Evolutionary conservation across 345 rosid genomes (phyloP).

Genomic region (Pistacia vera): DNA sequence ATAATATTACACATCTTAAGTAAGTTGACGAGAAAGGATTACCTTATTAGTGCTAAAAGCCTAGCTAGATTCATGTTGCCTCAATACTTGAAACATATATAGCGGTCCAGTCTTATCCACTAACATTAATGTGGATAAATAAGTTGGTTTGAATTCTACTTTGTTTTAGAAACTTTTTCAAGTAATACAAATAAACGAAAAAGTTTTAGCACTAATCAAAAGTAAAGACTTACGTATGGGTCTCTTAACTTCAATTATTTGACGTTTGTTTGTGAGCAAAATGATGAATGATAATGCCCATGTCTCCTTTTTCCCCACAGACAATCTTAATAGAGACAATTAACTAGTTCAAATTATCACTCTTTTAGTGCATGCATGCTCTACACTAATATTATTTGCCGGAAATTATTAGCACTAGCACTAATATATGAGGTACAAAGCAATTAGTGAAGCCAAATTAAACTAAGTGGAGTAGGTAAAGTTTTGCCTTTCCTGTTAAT

Average conservation of each 20-base stretch:
- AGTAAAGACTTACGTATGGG: conserved; percentile 16
- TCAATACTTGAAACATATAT: no score
- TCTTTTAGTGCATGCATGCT: not conserved
- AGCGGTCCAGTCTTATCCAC: no score
- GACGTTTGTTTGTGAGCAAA: conserved; percentile 19
- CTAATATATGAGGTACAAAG: no score
- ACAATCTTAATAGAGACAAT: conserved; percentile 15
- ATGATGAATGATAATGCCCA: conserved; percentile 27
- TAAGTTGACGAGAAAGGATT: not conserved
- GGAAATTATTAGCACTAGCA: not conserved
- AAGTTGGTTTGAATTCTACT: no score
- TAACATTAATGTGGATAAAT: no score
- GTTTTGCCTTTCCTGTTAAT: no score
- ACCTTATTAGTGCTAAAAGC: no score
- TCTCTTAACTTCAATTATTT: conserved; percentile 31
- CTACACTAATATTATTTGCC: not conserved
- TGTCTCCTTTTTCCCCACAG: conserved; percentile 33
- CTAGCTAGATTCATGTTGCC: no score
- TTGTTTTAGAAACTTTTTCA: no score
- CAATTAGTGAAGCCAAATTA: not conserved
- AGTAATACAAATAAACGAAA: no score
- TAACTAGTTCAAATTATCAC: not conserved
- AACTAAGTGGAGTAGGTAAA: conserved; percentile 2
- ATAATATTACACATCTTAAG: conserved; percentile 15
- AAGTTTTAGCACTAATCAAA: not conserved